Base-by-base conservation (phyloP, 306 rosid genomes). In the Fragaria ananassa region DNA sequence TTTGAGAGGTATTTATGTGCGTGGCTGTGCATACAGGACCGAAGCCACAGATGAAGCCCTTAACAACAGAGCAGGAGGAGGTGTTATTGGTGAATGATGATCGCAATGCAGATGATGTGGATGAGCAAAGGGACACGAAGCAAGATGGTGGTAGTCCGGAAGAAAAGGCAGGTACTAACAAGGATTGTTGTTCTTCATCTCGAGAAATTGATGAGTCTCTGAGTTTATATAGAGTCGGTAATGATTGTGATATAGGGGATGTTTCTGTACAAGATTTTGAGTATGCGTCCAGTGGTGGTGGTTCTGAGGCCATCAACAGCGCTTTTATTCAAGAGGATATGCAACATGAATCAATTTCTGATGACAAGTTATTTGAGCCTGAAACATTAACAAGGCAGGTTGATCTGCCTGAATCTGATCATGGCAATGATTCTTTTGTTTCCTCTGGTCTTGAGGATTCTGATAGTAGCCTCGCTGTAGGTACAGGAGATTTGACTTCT, bases 31-130 rank as follows among this genome's bases (percentile, higher is more conserved):
- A 42, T 70, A 27, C 86, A 96, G 99, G 83, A 81, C 65, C 76
- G 51, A 80, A 81, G 58, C 87, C 82, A 51, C 87, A 84, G 74
- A 87, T 92, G 93, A 86, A 89, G 83, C 90, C 96, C 21, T 86
- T 96, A 88, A 87, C 87, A 3, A 71, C 86, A 1, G 90, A 88
- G 79, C 97, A 91, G 82, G 97, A 91, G 82, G 96, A 92, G 75
- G 81, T 23, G 58, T 37, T 80, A 57, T 71, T 91, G 86, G 81
- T 84, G 47, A 83, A 89, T 74, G 99, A 90, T 82, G 84, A 80
- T 75, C 15, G 27, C 25, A 44, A 1, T 44, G 34, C 57, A 10
- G 57, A 44, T 10, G 78, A 11, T 74, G 57, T 27, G 12, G 58
- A 44, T 17, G 77, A 60, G 18, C 69, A 74, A 11, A 74, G 70